These are phyloP conservation scores for Pichia sp. DNA, from an alignment of 1,139 yeast species.

Conservation along the genomic window DNA sequence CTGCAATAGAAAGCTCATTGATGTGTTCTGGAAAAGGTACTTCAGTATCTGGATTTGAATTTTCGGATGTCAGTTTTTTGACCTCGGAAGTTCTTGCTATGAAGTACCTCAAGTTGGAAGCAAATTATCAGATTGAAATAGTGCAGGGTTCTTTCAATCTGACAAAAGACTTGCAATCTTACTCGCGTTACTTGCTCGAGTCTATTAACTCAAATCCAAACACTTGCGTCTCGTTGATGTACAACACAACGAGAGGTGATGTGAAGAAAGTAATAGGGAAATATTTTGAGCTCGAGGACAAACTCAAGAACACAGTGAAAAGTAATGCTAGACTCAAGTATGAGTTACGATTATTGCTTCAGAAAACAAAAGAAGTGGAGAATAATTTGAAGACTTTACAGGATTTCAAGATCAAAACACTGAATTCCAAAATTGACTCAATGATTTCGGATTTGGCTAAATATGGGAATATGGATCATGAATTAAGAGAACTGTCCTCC, in stretches of 20 bases:
- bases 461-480: neutral
- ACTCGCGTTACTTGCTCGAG: slow-evolving; percentile 6
- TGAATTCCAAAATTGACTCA: slow-evolving; percentile 22
- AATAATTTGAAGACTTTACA: slow-evolving; percentile 43
- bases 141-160: slow-evolving; percentile 15
- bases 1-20: slow-evolving; percentile 24
- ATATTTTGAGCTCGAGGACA: slow-evolving; percentile 33
- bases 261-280: slow-evolving; percentile 22
- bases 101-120: slow-evolving; percentile 23
- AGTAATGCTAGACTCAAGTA: slow-evolving; percentile 74
- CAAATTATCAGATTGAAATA: slow-evolving; percentile 24
- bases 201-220: slow-evolving; percentile 3
- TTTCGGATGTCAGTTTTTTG: slow-evolving; percentile 12
- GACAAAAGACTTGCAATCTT: slow-evolving; percentile 14
- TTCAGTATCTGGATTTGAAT: slow-evolving; percentile 15
- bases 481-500: neutral
- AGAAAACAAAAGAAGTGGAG: slow-evolving; percentile 77
- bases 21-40: slow-evolving; percentile 8
- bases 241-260: slow-evolving; percentile 20
- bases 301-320: slow-evolving; percentile 60
- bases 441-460: slow-evolving; percentile 7
- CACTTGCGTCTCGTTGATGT: slow-evolving; percentile 15
- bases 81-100: slow-evolving; percentile 29
- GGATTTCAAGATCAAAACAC: slow-evolving; percentile 39
- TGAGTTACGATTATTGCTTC: slow-evolving; percentile 68